phyloP scores from a whole-genome alignment of 2,329 filamentous ascomycete genomes.

The Pseudopithomyces maydicus region DNA sequence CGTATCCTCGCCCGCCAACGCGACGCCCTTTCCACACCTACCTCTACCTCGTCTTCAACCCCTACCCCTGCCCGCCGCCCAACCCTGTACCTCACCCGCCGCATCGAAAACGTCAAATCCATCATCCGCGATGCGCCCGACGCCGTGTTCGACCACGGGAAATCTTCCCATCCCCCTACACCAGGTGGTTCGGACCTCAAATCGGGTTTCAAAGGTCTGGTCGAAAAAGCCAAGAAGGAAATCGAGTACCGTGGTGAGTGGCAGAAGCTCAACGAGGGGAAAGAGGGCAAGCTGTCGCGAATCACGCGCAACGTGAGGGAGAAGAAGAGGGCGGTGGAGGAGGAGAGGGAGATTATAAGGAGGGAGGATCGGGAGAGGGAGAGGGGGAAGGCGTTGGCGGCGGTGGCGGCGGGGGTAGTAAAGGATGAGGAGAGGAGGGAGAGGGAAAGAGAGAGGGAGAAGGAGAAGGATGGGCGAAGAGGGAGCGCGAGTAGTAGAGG shows the following conservation, averaged over 20 bases:
- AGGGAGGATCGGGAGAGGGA: slow-evolving; percentile 38
- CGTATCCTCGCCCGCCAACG: slow-evolving; percentile 63
- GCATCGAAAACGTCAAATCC: slow-evolving; percentile 53
- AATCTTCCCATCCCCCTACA: slow-evolving; percentile 17
- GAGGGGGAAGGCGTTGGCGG: slow-evolving; percentile 25
- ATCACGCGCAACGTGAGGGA: slow-evolving; percentile 39
- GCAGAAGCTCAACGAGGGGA: slow-evolving; percentile 40
- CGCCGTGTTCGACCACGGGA: slow-evolving; percentile 38
- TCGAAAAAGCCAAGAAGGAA: slow-evolving; percentile 41
- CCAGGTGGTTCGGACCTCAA: slow-evolving; percentile 27
- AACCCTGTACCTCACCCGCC: slow-evolving; percentile 62
- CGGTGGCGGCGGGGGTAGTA: slow-evolving; percentile 33
- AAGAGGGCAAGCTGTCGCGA: slow-evolving; percentile 37
- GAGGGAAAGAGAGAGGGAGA: slow-evolving; percentile 22
- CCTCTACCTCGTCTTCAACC: slow-evolving; percentile 24
- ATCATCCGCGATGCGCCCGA: slow-evolving; percentile 39
- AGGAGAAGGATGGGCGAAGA: slow-evolving; percentile 19
- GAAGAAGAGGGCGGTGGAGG: slow-evolving; percentile 40
- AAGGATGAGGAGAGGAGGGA: slow-evolving; percentile 14
- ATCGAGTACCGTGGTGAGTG: slow-evolving; percentile 38
- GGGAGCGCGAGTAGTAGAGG: background rate
- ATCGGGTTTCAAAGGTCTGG: slow-evolving; percentile 40
- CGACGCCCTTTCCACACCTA: background rate
- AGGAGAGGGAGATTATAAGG: slow-evolving; percentile 38
- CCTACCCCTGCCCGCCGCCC: slow-evolving; percentile 38